Percentiles rank a stretch among this genome's conserved stretches.
These are phyloP conservation scores for Hygrophoropsis aurantiaca DNA, from an alignment of 768 basidiomycete species.

Conservation along the genomic window DNA sequence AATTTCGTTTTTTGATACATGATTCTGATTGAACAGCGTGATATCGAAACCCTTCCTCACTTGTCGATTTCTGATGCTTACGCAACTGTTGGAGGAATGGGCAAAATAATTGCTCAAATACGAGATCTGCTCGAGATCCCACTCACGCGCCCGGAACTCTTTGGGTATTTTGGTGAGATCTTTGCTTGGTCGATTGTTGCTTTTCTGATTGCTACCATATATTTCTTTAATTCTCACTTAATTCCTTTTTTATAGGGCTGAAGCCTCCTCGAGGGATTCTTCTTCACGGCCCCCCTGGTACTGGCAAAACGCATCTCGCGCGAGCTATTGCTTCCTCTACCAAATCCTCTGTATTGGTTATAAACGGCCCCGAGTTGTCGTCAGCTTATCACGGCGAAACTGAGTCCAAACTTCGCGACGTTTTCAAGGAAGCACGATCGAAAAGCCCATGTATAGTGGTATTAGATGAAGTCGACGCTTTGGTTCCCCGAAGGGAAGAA, in stretches of 20 bases:
- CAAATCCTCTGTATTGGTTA: constrained; percentile 82
- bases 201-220: constrained; percentile 13
- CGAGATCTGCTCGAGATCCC: constrained; percentile 85
- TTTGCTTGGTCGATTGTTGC: constrained; percentile 6
- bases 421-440: constrained; percentile 81
- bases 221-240: constrained; percentile 2
- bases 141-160: constrained; percentile 78
- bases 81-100: constrained; percentile 81
- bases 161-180: constrained; percentile 65
- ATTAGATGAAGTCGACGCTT: constrained; percentile 93
- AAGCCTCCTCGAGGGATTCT: constrained; percentile 96
- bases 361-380: constrained; percentile 94
- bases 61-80: constrained; percentile 59
- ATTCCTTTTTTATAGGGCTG: constrained; percentile 52
- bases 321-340: constrained; percentile 90
- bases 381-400: constrained; percentile 98
- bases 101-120: constrained; percentile 84
- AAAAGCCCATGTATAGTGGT: constrained; percentile 92
- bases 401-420: constrained; percentile 83
- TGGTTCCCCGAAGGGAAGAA: constrained; percentile 89
- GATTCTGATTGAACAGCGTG: constrained; percentile 34
- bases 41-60: constrained; percentile 48
- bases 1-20: constrained; percentile 9
- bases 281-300: constrained; percentile 94
- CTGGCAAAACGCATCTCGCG: constrained; percentile 96